Percentiles rank a stretch among this genome's conserved stretches.
Evolutionary conservation across 805 yeast genomes (phyloP).

Genomic region (Candida ipomoeae): DNA sequence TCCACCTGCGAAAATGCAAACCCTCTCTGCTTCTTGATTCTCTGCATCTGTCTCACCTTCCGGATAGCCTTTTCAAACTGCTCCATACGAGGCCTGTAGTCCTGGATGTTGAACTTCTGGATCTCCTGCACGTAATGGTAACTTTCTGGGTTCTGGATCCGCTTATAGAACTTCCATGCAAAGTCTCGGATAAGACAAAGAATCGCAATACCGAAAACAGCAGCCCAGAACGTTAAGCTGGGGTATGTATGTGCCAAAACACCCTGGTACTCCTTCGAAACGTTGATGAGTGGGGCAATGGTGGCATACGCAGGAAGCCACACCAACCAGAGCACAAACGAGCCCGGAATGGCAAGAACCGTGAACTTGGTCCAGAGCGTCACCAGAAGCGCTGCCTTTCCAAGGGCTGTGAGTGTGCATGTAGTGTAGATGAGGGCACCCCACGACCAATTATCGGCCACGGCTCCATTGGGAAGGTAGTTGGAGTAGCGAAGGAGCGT

Average conservation of each 20-base stretch:
- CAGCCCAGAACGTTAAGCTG: constrained; percentile 78
- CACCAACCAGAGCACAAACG: constrained; percentile 75
- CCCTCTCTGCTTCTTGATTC: constrained; percentile 98
- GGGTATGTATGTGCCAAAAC: constrained; percentile 73
- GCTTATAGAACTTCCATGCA: constrained; percentile 89
- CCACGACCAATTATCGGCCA: constrained; percentile 91
- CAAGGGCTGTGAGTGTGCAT: constrained; percentile 82
- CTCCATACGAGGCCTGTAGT: constrained; percentile 92
- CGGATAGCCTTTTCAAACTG: constrained; percentile 96
- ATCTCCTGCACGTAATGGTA: constrained; percentile 96
- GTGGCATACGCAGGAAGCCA: constrained; percentile 85
- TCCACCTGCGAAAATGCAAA: constrained; percentile 97
- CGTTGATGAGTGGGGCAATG: constrained; percentile 76
- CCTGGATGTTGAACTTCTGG: constrained; percentile 91
- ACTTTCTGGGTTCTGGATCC: constrained; percentile 86
- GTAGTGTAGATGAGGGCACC: constrained; percentile 88
- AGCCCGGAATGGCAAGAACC: constrained; percentile 90
- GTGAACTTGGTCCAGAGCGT: constrained; percentile 96
- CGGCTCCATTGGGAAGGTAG: constrained; percentile 59
- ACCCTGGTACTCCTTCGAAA: constrained; percentile 83
- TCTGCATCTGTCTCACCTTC: constrained; percentile 94
- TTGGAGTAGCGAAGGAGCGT: constrained; percentile 67
- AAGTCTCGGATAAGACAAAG: constrained; percentile 83
- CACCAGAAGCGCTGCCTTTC: constrained; percentile 90
- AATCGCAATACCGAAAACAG: constrained; percentile 66